phyloP scores from a whole-genome alignment of 2,329 filamentous ascomycete species.

The Trichophaea hybrida region DNA sequence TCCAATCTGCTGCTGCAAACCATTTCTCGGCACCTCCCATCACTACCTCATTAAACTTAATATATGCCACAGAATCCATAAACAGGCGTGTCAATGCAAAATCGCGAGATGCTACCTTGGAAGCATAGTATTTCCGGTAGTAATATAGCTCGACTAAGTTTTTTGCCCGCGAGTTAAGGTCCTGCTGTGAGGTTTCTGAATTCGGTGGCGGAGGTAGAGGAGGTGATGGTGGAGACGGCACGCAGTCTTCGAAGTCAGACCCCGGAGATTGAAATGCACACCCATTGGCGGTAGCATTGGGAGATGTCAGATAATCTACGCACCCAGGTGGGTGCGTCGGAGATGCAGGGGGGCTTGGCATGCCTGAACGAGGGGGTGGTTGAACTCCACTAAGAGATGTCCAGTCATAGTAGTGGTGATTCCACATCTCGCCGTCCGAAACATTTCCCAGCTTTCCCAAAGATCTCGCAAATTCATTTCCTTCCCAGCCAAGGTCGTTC shows the following conservation, averaged over 20 bases:
- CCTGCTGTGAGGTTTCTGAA: conserved; percentile 17
- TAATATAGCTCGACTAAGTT: conserved; percentile 20
- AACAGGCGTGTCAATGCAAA: conserved; percentile 21
- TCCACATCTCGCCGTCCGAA: conserved; percentile 14
- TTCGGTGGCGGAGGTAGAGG: conserved; percentile 21
- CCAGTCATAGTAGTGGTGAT: conserved; percentile 24
- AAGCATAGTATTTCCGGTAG: conserved; percentile 21
- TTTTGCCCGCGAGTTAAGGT: conserved; percentile 16
- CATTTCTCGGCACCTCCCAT: conserved; percentile 21
- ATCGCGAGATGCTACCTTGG: conserved; percentile 14
- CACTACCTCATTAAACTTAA: conserved; percentile 23
- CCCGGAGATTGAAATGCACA: background rate
- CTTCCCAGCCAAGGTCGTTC: conserved; percentile 23
- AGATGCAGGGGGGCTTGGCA: conserved; percentile 1
- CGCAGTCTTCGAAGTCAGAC: background rate
- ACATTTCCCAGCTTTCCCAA: conserved; percentile 17
- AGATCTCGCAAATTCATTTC: conserved; percentile 22
- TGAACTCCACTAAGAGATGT: conserved; percentile 19
- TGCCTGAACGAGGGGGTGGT: conserved; percentile 9
- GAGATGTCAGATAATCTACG: conserved; percentile 16
- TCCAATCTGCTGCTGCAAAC: conserved; percentile 21
- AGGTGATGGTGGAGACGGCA: conserved; percentile 18
- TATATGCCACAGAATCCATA: conserved; percentile 22
- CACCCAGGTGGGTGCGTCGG: background rate
- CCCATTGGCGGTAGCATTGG: conserved; percentile 8